Evolutionary conservation across 441 rosid species (phyloP).

Genomic region (Theobroma grandiflorum): DNA sequence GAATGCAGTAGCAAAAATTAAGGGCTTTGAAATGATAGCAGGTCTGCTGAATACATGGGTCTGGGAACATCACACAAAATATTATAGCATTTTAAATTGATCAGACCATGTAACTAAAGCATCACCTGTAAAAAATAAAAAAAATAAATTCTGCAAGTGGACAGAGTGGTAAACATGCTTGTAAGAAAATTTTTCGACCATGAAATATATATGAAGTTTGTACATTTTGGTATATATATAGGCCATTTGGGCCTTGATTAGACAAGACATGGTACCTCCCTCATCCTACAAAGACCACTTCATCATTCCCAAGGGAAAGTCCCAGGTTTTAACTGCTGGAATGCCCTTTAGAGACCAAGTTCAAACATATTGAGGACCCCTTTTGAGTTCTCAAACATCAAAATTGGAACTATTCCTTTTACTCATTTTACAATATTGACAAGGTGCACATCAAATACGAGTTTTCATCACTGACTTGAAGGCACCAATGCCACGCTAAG

Average conservation of each 20-base stretch:
- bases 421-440: neutral
- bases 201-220: neutral
- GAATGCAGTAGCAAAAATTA: slow-evolving; percentile 91
- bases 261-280: neutral
- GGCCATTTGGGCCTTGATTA: neutral
- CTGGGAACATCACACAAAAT: slow-evolving; percentile 49
- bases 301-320: neutral
- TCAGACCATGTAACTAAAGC: neutral
- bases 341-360: neutral
- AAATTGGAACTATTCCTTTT: neutral
- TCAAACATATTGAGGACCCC: neutral
- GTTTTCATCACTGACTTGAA: neutral
- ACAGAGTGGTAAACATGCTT: neutral
- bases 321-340: neutral
- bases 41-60: slow-evolving; percentile 80
- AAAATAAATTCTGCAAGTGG: neutral
- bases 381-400: neutral
- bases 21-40: slow-evolving; percentile 65
- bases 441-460: neutral
- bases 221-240: neutral
- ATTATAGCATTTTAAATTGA: neutral
- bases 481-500: neutral
- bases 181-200: neutral
- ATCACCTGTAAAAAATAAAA: neutral
- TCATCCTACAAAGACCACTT: neutral